Evolutionary conservation across 2,329 filamentous ascomycete species (phyloP), one percentile per base, ranked within the genome.

Genomic region (Colletotrichum sp.): DNA sequence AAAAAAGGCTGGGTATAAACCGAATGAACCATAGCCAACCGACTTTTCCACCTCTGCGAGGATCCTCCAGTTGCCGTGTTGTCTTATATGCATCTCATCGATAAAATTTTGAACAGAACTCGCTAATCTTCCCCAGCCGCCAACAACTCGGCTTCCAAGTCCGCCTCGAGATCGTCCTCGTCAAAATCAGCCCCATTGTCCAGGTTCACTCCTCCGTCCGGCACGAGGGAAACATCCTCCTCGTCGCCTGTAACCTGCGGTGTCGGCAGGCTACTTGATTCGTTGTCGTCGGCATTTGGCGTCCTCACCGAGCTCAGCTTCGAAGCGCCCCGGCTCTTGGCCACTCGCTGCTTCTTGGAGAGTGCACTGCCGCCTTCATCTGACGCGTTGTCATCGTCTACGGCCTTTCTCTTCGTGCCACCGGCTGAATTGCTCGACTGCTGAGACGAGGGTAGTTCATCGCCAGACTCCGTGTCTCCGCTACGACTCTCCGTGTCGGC

Each of bases 91-190:
- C 65, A 55, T 24, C 15, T 52, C 7, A 16, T 39, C 21, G 16
- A 49, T 28, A n/a, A 10, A 26, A 49, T 8, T 34, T 26, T 39
- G 30, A 16, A 62, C 52, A 49, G 36, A 18, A 65, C 12, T 39
- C 21, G 26, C 60, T 67, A 76, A 34, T 75, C 62, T 6, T 75
- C 72, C 13, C 75, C 78, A 91, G 74, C 92, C 2, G 91, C 91
- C 80, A 92, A 85, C 81, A 94, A 87, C 79, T 93, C 92, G 49
- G 91, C 90, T 82, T 93, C 93, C 66, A 93, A 83, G 79, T 93
- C 92, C 30, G 88, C 89, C 79, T 90, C 90, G 34, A 90, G 83
- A 78, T 90, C 88, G 70, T 90, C 89, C 12, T 90, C 89, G 60
- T 88, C 87, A 67, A 87, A 84, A 57, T 87, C 87, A n/a, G 83